phyloP scores from a whole-genome alignment of 257 asterid species.

The Echites panduratus region DNA sequence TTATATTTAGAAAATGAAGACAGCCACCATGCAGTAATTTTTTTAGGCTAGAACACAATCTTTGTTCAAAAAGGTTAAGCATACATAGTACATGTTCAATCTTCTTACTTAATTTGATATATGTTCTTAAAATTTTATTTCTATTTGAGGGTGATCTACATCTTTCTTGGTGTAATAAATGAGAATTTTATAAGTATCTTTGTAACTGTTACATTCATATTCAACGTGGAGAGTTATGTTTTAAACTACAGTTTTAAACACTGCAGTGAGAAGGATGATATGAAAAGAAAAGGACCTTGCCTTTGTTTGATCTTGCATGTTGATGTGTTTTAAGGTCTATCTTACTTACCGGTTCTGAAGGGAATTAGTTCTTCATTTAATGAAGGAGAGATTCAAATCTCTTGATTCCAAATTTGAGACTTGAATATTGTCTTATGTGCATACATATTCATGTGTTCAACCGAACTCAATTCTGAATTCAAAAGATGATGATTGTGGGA shows the following conservation, averaged over 20 bases:
- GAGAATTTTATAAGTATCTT: neutral
- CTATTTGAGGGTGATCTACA: neutral
- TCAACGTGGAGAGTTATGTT: neutral
- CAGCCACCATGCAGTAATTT: neutral
- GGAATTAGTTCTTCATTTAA: neutral
- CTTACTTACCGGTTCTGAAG: neutral
- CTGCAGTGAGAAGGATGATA: neutral
- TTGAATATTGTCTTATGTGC: neutral
- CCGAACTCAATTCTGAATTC: neutral
- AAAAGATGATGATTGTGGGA: neutral
- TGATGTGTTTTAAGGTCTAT: neutral
- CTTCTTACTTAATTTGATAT: neutral
- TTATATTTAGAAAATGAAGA: neutral
- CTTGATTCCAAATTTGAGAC: neutral
- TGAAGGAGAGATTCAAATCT: neutral
- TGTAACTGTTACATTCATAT: neutral
- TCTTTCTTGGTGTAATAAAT: neutral
- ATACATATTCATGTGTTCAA: neutral
- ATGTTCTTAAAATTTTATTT: neutral
- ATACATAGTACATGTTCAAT: neutral
- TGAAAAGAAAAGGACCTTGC: neutral
- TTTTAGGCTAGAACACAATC: neutral
- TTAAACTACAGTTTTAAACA: neutral
- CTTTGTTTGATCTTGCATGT: neutral
- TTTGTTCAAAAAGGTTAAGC: neutral